Conservation (phyloP, 75 land plant genomes). For the Cupressus sempervirens region DNA sequence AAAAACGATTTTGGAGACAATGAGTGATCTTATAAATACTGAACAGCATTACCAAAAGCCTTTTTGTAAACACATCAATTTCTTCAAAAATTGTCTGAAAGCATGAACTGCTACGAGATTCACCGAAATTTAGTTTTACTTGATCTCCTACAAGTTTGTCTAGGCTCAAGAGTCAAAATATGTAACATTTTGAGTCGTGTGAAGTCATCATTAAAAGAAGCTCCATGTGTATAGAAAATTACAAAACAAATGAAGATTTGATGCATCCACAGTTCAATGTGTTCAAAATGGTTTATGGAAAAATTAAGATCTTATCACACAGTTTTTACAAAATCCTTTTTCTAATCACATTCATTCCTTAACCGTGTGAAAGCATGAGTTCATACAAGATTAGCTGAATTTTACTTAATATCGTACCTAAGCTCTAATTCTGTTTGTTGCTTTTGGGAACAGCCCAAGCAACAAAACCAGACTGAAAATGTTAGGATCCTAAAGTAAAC, state of each 20-base stretch:
- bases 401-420: not conserved
- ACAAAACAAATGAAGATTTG: too few species aligned
- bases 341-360: not conserved
- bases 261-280: too few species aligned
- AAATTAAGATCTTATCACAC: too few species aligned
- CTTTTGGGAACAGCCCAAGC: not conserved
- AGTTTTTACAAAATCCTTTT: too few species aligned
- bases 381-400: not conserved
- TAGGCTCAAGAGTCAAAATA: not conserved
- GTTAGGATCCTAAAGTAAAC: not conserved
- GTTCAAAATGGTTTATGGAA: too few species aligned
- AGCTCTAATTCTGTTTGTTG: not conserved
- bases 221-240: too few species aligned
- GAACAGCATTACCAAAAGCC: too few species aligned
- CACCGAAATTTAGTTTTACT: not conserved
- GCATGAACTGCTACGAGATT: not conserved
- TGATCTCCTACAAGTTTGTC: not conserved
- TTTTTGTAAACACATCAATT: not conserved
- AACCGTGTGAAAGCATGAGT: not conserved
- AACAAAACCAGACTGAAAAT: not conserved
- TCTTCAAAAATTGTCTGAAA: too few species aligned
- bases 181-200: not conserved
- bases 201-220: too few species aligned
- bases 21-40: too few species aligned
- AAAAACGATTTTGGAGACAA: too few species aligned